Base-by-base conservation (phyloP, 305 asterid species). In the Fraxinus xanthoxyloides region DNA sequence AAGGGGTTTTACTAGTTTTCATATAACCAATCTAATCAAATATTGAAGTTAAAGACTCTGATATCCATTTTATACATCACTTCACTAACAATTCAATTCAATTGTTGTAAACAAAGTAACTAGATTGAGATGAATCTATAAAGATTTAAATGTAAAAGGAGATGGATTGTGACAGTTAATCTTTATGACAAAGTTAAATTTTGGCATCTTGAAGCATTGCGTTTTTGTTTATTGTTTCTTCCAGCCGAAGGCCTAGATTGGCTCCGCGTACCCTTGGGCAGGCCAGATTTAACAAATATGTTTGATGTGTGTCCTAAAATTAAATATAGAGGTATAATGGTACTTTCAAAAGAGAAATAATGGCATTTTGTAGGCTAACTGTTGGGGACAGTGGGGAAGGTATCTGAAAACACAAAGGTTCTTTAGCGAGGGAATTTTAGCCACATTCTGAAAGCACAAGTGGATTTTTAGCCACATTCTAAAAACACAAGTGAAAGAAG, bases 181-280 rank as follows among this genome's bases (percentile, higher is more conserved):
- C 15, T 10, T 67, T 12, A 28, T 28, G 36, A 13, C 36, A 34
- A 67, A 31, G 74, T 67, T 67, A 19, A 28, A 67, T 10, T 67
- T 28, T 67, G 74, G 75, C 75, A 51, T 19, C 80, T 74, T 36
- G 48, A 34, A 10, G 43, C 17, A 38, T 23, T 81, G 67, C 34
- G 21, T 82, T 65, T 56, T 59, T 75, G 65, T 80, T 76, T 75
- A 72, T 77, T 61, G 79, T 67, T 32, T 79, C 74, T 77, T 69
- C 76, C 19, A 28, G 36, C 72, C n/a, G 12, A 63, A 13, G 72
- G 72, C 32, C n/a, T 24, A 21, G 72, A 61, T 61, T 7, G 70
- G 73, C 26, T 65, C 73, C 5, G 7, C 3, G 32, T 67, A 30
- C 35, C n/a, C 36, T 67, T 67, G 74, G 74, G 74, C 74, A 12